Base-by-base conservation (phyloP, 1,284 basidiomycete genomes). In the Gymnopus androsaceus region DNA sequence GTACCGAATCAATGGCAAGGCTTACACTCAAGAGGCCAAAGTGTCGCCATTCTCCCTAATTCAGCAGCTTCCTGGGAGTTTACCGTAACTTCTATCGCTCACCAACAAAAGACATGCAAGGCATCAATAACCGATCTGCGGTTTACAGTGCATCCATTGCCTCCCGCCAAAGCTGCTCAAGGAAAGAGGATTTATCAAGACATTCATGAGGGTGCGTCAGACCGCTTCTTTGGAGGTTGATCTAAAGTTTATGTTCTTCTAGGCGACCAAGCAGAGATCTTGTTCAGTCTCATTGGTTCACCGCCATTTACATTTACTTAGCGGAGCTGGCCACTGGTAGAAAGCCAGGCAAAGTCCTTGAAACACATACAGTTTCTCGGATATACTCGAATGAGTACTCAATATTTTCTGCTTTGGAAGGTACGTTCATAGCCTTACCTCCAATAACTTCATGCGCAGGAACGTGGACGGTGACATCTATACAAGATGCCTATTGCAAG, bases 241-340 rank as follows among this genome's bases (percentile, higher is more conserved):
- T 41, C 33, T n/a, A 25, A n/a, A 38, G 40, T 12, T 28, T 28
- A 30, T 36, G 36, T 17, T 47, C 51, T 59, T 57, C 25, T 64
- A 89, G 90, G 91, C 59, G 91, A 94, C 69, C 90, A 95, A 76
- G 94, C 95, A 8, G 93, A 96, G 69, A 95, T 97, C 60, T 78
- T 92, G 44, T 97, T 99, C 73, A 85, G 83, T 8, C 83, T 99
- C 58, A 79, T 86, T 45, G 96, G 96, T 54, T 90, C 92, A 64
- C 90, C 96, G 34, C 96, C 96, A 0, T 99, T 97, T 74, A 90
- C 94, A 1, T 98, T 99, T 72, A 94, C 92, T 0, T 95, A 94
- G 69, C 90, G 2, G 90, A 92, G 69, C 76, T 83, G 25, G 81
- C 73, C 64, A 67, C 74, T 7, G 83, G 79, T 73, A 89, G 87